Evolutionary conservation across 2,329 filamentous ascomycete species (phyloP).

Genomic region (Botryosphaeria dothidea): DNA sequence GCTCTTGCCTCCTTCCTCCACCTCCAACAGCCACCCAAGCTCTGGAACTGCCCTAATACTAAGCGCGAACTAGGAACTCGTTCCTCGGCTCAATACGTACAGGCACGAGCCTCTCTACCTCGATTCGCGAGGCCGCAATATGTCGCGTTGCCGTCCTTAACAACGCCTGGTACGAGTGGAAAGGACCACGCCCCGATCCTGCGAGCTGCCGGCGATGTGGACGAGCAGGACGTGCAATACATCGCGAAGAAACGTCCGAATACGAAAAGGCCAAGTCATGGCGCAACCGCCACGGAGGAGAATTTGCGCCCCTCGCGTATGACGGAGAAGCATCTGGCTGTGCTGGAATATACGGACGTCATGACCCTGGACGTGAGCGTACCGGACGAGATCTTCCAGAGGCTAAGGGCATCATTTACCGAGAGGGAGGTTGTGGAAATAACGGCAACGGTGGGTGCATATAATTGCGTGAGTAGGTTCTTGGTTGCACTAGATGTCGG

Average conservation of each 20-base stretch:
- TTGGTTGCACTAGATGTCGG: slow-evolving; percentile 75
- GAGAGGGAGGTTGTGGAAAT: slow-evolving; percentile 79
- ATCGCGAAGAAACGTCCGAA: slow-evolving; percentile 22
- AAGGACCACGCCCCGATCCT: slow-evolving; percentile 71
- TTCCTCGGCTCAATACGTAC: slow-evolving; percentile 59
- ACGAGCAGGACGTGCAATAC: slow-evolving; percentile 46
- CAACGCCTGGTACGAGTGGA: slow-evolving; percentile 83
- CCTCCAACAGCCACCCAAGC: too few relatives aligned
- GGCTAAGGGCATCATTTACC: slow-evolving; percentile 61
- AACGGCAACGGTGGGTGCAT: slow-evolving; percentile 74
- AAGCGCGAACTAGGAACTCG: slow-evolving; percentile 44
- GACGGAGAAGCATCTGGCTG: slow-evolving; percentile 64
- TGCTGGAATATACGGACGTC: slow-evolving; percentile 74
- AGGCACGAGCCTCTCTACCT: slow-evolving; percentile 49
- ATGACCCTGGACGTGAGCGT: slow-evolving; percentile 79
- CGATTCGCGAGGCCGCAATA: slow-evolving; percentile 74
- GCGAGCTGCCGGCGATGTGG: slow-evolving; percentile 59
- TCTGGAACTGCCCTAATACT: too few relatives aligned
- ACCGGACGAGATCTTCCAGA: slow-evolving; percentile 65
- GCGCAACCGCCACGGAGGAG: slow-evolving; percentile 15
- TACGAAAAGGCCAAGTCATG: background rate
- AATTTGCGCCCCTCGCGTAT: slow-evolving; percentile 36
- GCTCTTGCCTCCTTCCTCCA: too few relatives aligned
- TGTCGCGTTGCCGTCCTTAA: slow-evolving; percentile 80
- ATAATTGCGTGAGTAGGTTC: slow-evolving; percentile 85